Percentiles rank a stretch among this genome's conserved stretches.
These are phyloP conservation scores for Podosphaera fusca DNA, from an alignment of 2,329 filamentous ascomycete genomes.

Conservation along the genomic window DNA sequence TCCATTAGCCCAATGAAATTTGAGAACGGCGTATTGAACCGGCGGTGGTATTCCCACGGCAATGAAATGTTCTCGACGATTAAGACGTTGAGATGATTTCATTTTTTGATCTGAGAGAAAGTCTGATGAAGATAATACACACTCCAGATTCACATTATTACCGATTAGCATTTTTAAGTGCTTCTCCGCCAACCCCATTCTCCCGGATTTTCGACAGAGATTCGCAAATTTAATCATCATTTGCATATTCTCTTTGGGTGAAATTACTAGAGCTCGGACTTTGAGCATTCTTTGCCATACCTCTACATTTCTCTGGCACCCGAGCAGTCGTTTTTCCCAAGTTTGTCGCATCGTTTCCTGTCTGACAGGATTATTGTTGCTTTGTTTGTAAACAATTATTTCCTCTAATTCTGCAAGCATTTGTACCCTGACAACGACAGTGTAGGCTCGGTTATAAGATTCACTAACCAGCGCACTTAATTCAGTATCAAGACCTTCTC, in stretches of 20 bases:
- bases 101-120: slow-evolving; percentile 15
- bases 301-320: slow-evolving; percentile 90
- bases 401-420: slow-evolving; percentile 98
- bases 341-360: slow-evolving; percentile 78
- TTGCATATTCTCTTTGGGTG: slow-evolving; percentile 78
- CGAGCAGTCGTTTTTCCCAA: slow-evolving; percentile 87
- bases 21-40: slow-evolving; percentile 88
- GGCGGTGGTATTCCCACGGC: slow-evolving; percentile 29
- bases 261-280: slow-evolving; percentile 75
- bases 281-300: slow-evolving; percentile 98
- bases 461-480: slow-evolving; percentile 91
- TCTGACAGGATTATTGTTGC: slow-evolving; percentile 53
- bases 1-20: slow-evolving; percentile 83
- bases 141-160: slow-evolving; percentile 37
- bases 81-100: background rate
- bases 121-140: slow-evolving; percentile 26
- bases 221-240: slow-evolving; percentile 99
- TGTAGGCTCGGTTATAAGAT: slow-evolving; percentile 91
- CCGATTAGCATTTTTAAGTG: slow-evolving; percentile 79
- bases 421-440: slow-evolving; percentile 92
- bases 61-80: slow-evolving; percentile 3
- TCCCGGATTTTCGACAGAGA: slow-evolving; percentile 84
- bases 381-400: slow-evolving; percentile 93
- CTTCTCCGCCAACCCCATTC: slow-evolving; percentile 86
- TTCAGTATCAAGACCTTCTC: slow-evolving; percentile 86